Base-by-base conservation (phyloP, 2,329 filamentous ascomycete genomes). In the Fusarium transvaalense region DNA sequence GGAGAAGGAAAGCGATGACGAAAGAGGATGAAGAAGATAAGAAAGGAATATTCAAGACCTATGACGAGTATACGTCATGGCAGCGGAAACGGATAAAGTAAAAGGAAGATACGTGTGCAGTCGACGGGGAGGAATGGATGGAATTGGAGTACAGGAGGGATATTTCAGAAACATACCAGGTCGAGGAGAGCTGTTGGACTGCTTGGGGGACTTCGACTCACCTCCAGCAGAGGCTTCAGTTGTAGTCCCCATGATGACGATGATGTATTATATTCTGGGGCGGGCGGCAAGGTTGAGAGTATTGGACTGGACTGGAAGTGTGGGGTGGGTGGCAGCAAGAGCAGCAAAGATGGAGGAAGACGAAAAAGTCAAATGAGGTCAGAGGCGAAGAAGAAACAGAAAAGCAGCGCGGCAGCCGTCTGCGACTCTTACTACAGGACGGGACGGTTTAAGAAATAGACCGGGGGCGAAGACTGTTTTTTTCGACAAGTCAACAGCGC, bases 121-220 rank as follows among this genome's bases (percentile, higher is more conserved):
- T 39, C n/a, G 53, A 29, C 17, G 48, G 37, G 37, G 19, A 38
- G 48, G 64, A 29, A 45, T 57, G 56, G 64, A 45, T 57, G 56
- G 64, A 27, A 46, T 53, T 41, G 54, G 23, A 37, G 23, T 50
- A 38, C 47, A 23, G 21, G 47, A 42, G 51, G 57, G 41, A 63
- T 43, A 46, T 57, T 57, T 47, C 39, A 55, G 52, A 56, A 56
- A 57, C 82, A 78, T 76, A 85, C 83, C 83, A 81, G 78, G 77
- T 59, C 77, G 77, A 46, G 78, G 78, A 59, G 80, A 80, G 51
- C 79, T 81, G 76, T 76, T 81, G 66, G 80, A 76, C 61, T 79
- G 80, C 75, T 82, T 83, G 69, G 84, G 83, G 71, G 83, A 85
- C 78, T 83, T 83, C 68, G 82, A 82, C 74, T 80, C 78, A 78